Base-by-base conservation (phyloP, 2,329 filamentous ascomycete genomes). In the Ophiosphaerella korrae region DNA sequence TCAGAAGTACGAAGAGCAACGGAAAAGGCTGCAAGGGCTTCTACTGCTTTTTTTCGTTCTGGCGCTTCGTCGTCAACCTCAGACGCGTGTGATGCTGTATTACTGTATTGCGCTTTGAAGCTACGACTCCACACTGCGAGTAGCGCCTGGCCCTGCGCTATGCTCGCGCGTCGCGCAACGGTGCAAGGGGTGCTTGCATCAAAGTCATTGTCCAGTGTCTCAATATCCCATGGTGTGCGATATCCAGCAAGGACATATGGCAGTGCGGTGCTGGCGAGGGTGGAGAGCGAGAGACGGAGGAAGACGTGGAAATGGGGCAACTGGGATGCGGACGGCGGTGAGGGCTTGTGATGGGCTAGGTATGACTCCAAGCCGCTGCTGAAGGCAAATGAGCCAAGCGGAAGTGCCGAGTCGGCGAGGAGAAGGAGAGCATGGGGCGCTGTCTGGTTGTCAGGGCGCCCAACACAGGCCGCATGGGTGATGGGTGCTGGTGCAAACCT, bases 331-430 rank as follows among this genome's bases (percentile, higher is more conserved):
- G 60, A 63, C 16, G 68, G 60, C 41, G 58, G 61, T 11, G 62
- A 64, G 2, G 66, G 66, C 53, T 74, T 77, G 60, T 79, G 79
- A 77, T 94, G 90, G 3, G 88, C 87, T 14, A 92, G 84, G 72
- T 88, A 93, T 35, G 89, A 93, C 75, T 94, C 90, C 13, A 94
- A 82, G 3, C 89, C 89, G 61, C 85, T 88, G 77, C 86, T 90
- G 77, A 93, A 94, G 64, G 90, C 90, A 75, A 94, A 94, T n/a
- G 89, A 90, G 50, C 90, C 90, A 0, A 94, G 80, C 1, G 90
- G 90, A 2, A 94, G 83, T 12, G 89, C 88, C 1, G 90, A 92
- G 77, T 94, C 90, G 41, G 90, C 85, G 42, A 93, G 85, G 3
- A 94, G 80, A 29, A 93, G 83, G 33, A 92, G 83, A 58, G 88